Conservation (phyloP, 2,329 filamentous ascomycete species). For the Pseudocercospora crystallina region DNA sequence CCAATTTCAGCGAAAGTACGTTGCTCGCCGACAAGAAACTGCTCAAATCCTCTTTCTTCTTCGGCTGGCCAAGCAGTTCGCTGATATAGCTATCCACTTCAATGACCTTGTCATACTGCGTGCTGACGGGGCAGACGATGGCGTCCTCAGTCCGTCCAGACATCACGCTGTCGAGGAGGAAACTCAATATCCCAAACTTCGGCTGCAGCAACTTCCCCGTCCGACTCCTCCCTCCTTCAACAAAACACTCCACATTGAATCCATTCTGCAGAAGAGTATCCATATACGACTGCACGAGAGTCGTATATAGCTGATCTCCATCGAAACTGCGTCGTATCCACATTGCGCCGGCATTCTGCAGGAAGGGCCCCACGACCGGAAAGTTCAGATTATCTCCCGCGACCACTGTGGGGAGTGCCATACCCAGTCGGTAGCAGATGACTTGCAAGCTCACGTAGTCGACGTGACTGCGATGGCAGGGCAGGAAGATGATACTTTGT, state of each 20-base stretch:
- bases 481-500: conserved; percentile 93
- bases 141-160: conserved; percentile 86
- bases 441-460: conserved; percentile 95
- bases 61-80: conserved; percentile 88
- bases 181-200: conserved; percentile 92
- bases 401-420: conserved; percentile 86
- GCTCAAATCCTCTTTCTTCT: conserved; percentile 88
- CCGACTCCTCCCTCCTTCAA: conserved; percentile 88
- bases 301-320: conserved; percentile 84
- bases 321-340: conserved; percentile 93
- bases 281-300: conserved; percentile 93
- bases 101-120: conserved; percentile 98
- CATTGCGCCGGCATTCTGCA: conserved; percentile 96
- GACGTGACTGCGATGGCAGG: conserved; percentile 91
- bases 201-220: conserved; percentile 92
- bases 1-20: conserved; percentile 82
- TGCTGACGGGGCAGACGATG: conserved; percentile 92
- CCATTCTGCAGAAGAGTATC: conserved; percentile 87
- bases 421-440: conserved; percentile 89
- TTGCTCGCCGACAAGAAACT: conserved; percentile 89
- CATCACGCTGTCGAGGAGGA: conserved; percentile 84
- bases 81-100: conserved; percentile 96
- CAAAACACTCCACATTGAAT: conserved; percentile 96
- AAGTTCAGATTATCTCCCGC: conserved; percentile 97
- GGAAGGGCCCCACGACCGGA: conserved; percentile 80